These are phyloP conservation scores for Fusarium sp. DNA, from an alignment of 2,329 filamentous ascomycete species.

Conservation along the genomic window DNA sequence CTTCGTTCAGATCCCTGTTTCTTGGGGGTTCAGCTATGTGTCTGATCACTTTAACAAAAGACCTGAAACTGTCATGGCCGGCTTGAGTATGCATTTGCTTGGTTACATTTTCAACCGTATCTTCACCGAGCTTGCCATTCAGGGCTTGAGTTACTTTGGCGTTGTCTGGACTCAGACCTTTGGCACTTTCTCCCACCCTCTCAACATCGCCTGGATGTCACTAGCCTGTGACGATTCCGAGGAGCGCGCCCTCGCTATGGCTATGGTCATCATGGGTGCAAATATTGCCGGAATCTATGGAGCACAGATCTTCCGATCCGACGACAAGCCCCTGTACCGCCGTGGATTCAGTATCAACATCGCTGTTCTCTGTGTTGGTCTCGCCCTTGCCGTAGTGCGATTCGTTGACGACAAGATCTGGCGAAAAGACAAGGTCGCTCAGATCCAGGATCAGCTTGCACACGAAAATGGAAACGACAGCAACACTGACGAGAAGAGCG, in stretches of 20 bases:
- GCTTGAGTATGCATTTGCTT: constrained; percentile 59
- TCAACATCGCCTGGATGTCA: constrained; percentile 71
- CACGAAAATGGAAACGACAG: constrained; percentile 17
- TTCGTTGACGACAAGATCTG: constrained; percentile 56
- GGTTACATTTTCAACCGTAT: constrained; percentile 65
- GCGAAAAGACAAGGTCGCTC: constrained; percentile 23
- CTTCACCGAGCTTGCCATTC: constrained; percentile 58
- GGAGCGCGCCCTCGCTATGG: constrained; percentile 69
- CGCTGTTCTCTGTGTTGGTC: constrained; percentile 56
- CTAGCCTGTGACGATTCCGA: constrained; percentile 66
- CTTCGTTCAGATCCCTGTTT: constrained; percentile 63
- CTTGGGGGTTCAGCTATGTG: constrained; percentile 62
- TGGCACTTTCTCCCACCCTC: constrained; percentile 64
- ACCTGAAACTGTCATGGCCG: constrained; percentile 63
- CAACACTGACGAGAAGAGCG: constrained; percentile 28
- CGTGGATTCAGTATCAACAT: constrained; percentile 61
- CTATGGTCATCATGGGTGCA: constrained; percentile 70
- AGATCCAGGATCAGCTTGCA: constrained; percentile 14
- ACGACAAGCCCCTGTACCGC: constrained; percentile 63
- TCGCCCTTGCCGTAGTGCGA: constrained; percentile 54
- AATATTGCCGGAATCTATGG: constrained; percentile 71
- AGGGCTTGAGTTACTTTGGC: constrained; percentile 62
- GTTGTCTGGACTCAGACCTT: constrained; percentile 67
- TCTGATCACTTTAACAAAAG: constrained; percentile 63
- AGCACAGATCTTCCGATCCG: constrained; percentile 67